phyloP scores from a whole-genome alignment of 257 asterid genomes.

The Scutellaria barbata region DNA sequence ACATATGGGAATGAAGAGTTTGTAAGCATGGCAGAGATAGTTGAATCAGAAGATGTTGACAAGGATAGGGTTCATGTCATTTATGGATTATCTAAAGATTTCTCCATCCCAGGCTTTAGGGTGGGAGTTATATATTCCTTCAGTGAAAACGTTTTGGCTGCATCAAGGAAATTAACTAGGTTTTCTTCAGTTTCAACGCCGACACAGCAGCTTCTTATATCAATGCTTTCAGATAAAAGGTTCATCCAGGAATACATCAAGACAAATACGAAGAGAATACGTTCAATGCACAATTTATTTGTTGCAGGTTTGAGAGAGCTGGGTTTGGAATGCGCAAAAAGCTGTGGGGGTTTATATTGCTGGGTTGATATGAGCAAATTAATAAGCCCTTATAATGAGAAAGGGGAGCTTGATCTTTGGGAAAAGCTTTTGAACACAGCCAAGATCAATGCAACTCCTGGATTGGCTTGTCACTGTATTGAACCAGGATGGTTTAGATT shows the following conservation, averaged over 20 bases:
- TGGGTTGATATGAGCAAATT: conserved; percentile 96
- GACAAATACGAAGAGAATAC: conserved; percentile 62
- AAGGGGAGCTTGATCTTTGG: conserved; percentile 96
- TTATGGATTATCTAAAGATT: conserved; percentile 87
- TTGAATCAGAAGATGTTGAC: conserved; percentile 67
- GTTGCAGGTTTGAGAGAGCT: conserved; percentile 62
- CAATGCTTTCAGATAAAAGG: conserved; percentile 79
- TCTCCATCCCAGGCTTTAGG: conserved; percentile 86
- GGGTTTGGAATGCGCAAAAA: conserved; percentile 68
- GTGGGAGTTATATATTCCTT: conserved; percentile 87
- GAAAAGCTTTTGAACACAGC: conserved; percentile 72
- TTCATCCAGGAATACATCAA: conserved; percentile 61
- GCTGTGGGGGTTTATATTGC: conserved; percentile 84
- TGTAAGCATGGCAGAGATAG: conserved; percentile 91
- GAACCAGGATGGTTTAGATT: conserved; percentile 98
- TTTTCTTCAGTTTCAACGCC: conserved; percentile 88
- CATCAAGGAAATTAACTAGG: conserved; percentile 74
- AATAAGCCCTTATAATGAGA: conserved; percentile 73
- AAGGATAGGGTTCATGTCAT: conserved; percentile 87
- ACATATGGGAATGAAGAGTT: conserved; percentile 73
- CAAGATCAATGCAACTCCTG: conserved; percentile 84
- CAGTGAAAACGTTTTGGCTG: conserved; percentile 78
- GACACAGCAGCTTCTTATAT: conserved; percentile 69
- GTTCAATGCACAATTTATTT: conserved; percentile 57
- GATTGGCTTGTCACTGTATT: conserved; percentile 94